These are phyloP conservation scores for Neurospora sp. DNA, from an alignment of 2,329 filamentous ascomycete species.

Conservation along the genomic window DNA sequence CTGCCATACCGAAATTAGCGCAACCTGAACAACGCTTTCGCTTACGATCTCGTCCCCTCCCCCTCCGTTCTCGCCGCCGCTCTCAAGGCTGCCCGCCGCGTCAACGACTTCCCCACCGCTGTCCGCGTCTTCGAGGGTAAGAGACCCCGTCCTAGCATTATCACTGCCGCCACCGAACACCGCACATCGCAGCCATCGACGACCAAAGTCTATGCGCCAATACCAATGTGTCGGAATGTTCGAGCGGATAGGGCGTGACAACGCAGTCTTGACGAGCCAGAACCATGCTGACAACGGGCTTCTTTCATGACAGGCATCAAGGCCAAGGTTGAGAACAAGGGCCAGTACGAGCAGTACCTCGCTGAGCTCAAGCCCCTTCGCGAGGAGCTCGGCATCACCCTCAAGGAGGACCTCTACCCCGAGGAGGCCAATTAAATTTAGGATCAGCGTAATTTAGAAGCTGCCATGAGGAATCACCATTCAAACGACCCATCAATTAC, in stretches of 20 bases:
- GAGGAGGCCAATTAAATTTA: slow-evolving; percentile 28
- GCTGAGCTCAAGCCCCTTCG: slow-evolving; percentile 84
- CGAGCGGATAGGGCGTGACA: not conserved
- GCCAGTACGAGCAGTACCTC: slow-evolving; percentile 94
- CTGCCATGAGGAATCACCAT: not conserved
- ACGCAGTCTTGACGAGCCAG: not conserved
- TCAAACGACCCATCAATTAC: not conserved
- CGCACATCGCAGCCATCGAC: slow-evolving; percentile 8
- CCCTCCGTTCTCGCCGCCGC: slow-evolving; percentile 84
- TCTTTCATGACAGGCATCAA: slow-evolving; percentile 69
- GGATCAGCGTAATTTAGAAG: not conserved
- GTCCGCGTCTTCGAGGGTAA: slow-evolving; percentile 97
- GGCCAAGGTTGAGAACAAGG: slow-evolving; percentile 98
- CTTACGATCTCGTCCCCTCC: slow-evolving; percentile 98
- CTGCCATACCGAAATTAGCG: slow-evolving; percentile 35
- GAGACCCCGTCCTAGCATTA: slow-evolving; percentile 19
- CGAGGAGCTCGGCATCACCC: slow-evolving; percentile 82
- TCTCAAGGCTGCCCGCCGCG: slow-evolving; percentile 84
- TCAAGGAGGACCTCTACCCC: slow-evolving; percentile 91
- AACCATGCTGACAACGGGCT: slow-evolving; percentile 1
- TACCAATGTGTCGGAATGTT: not conserved
- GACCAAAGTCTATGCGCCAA: slow-evolving; percentile 6
- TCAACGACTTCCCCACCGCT: slow-evolving; percentile 97
- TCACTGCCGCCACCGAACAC: not conserved
- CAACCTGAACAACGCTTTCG: slow-evolving; percentile 99